Conservation (phyloP, 768 basidiomycete species). For the Trametes cinnabarina region DNA sequence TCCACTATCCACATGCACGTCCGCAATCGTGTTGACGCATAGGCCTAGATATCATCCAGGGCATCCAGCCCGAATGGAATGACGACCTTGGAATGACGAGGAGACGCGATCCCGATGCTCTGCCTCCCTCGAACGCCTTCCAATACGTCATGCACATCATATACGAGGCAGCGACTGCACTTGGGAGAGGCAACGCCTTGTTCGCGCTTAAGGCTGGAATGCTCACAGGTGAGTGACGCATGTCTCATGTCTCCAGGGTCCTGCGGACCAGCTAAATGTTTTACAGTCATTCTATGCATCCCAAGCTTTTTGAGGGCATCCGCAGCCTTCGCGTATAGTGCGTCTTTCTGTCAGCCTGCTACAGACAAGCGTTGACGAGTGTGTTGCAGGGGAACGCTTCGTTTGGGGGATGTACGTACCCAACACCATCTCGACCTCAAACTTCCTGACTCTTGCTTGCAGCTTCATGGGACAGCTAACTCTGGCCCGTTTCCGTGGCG, state of each 20-base stretch:
- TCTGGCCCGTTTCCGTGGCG: constrained; percentile 68
- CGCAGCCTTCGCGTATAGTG: constrained; percentile 58
- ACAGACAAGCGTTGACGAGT: not conserved
- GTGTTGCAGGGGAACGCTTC: constrained; percentile 52
- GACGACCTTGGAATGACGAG: constrained; percentile 56
- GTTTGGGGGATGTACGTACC: constrained; percentile 63
- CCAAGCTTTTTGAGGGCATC: constrained; percentile 57
- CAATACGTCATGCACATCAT: constrained; percentile 49
- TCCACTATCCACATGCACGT: not conserved
- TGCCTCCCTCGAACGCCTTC: constrained; percentile 62
- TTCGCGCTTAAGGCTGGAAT: constrained; percentile 72
- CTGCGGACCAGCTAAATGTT: not conserved
- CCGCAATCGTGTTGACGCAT: not conserved
- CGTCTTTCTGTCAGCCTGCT: constrained; percentile 22
- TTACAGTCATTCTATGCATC: constrained; percentile 52
- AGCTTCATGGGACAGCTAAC: constrained; percentile 79
- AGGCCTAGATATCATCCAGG: constrained; percentile 53
- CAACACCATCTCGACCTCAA: not conserved
- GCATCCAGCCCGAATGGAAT: constrained; percentile 41
- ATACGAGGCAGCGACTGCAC: constrained; percentile 38
- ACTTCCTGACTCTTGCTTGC: not conserved
- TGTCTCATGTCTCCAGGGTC: not conserved
- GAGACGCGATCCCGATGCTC: constrained; percentile 68
- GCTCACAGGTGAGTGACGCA: constrained; percentile 46
- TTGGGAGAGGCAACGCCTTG: constrained; percentile 58